These are phyloP conservation scores for Pythium rhizo-oryzae DNA, from an alignment of 352 stramenopile species.

Conservation along the genomic window DNA sequence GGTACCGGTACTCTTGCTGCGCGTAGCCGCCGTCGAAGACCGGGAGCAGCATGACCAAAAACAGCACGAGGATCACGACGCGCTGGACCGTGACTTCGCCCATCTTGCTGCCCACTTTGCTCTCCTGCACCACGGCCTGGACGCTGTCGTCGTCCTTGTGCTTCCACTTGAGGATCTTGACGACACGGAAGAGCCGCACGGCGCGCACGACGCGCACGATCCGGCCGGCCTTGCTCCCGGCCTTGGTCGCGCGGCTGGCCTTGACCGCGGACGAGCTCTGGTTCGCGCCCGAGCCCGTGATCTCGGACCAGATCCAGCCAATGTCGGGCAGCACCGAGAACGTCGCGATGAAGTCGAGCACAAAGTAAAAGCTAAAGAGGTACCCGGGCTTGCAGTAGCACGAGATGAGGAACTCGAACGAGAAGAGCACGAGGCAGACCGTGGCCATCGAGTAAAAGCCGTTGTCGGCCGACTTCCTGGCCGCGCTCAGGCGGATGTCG, in stretches of 20 bases:
- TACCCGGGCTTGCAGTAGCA: constrained; percentile 79
- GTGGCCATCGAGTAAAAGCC: constrained; percentile 86
- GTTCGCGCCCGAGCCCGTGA: constrained; percentile 53
- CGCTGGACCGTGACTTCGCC: constrained; percentile 85
- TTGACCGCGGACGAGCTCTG: constrained; percentile 60
- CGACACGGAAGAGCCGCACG: constrained; percentile 81
- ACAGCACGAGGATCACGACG: constrained; percentile 90
- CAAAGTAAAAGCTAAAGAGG: constrained; percentile 92
- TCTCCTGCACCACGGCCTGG: constrained; percentile 62
- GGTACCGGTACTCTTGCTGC: constrained; percentile 79
- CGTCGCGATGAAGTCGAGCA: constrained; percentile 84
- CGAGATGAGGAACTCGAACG: constrained; percentile 85
- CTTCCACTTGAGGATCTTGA: constrained; percentile 89
- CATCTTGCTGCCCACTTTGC: constrained; percentile 89
- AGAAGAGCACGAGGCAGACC: constrained; percentile 89
- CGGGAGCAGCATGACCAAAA: constrained; percentile 89
- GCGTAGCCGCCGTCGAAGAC: constrained; percentile 83
- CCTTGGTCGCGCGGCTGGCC: constrained; percentile 69
- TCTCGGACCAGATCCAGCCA: constrained; percentile 76
- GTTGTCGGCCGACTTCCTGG: constrained; percentile 73
- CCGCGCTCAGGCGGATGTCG: constrained; percentile 86
- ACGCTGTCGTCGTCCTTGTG: constrained; percentile 57
- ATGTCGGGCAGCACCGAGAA: constrained; percentile 87
- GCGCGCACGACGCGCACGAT: constrained; percentile 87
- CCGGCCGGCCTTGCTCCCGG: constrained; percentile 77